These are phyloP conservation scores for Camelina laxa DNA, from an alignment of 345 rosid species.

Conservation along the genomic window DNA sequence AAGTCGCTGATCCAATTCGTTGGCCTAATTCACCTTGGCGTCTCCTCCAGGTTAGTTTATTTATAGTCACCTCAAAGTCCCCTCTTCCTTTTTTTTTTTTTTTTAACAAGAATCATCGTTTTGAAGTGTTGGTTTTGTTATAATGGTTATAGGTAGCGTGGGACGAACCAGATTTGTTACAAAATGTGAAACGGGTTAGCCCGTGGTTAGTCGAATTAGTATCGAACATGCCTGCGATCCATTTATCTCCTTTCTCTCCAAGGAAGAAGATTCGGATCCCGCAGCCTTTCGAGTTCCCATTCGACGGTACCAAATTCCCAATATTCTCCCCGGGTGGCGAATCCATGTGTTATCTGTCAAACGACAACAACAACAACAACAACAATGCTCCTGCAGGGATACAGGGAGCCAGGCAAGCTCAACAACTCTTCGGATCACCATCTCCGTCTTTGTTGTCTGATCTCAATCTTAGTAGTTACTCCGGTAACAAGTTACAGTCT, in stretches of 20 bases:
- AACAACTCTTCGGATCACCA: conserved; percentile 63
- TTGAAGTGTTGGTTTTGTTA: neutral
- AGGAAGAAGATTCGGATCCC: conserved; percentile 79
- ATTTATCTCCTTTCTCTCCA: conserved; percentile 78
- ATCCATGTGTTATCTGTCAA: conserved; percentile 59
- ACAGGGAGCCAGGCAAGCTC: conserved; percentile 99
- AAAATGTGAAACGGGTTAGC: conserved; percentile 82
- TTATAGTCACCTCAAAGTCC: neutral
- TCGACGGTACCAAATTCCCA: conserved; percentile 53
- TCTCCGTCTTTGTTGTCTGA: conserved; percentile 63
- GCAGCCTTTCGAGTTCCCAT: conserved; percentile 62
- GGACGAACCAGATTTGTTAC: conserved; percentile 97
- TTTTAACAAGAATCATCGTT: neutral
- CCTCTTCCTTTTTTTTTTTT: neutral
- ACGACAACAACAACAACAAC: conserved; percentile 38
- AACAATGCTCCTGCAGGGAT: conserved; percentile 83
- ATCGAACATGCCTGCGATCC: conserved; percentile 73
- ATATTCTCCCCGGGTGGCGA: conserved; percentile 63
- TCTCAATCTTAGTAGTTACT: conserved; percentile 55
- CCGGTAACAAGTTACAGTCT: conserved; percentile 59
- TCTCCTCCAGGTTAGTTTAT: conserved; percentile 70
- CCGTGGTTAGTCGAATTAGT: conserved; percentile 97
- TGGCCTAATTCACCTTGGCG: conserved; percentile 98
- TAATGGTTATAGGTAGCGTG: conserved; percentile 68
- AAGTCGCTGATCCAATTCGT: conserved; percentile 77